Conservation (phyloP, 2,329 filamentous ascomycete species). For the Curvularia hawaiiensis region DNA sequence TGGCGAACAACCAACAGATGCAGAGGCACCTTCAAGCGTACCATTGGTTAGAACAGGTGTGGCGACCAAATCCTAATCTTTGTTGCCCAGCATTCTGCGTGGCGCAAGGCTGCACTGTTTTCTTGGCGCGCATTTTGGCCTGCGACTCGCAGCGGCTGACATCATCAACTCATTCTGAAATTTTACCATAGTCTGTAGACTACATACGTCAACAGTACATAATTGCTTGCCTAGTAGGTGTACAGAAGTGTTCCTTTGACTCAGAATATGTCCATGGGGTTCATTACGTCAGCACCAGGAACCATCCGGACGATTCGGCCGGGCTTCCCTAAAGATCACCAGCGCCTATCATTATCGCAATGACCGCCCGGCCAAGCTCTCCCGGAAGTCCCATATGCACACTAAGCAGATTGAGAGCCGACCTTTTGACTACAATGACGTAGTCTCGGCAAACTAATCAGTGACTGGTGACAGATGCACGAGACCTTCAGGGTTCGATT, state of each 20-base stretch:
- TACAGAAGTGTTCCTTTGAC: background rate
- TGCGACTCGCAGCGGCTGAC: background rate
- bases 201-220: background rate
- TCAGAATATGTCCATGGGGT: background rate
- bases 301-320: slow-evolving; percentile 6
- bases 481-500: slow-evolving; percentile 17
- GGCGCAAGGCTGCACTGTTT: background rate
- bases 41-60: slow-evolving; percentile 25
- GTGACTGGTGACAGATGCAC: slow-evolving; percentile 33
- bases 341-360: slow-evolving; percentile 18
- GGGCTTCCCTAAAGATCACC: slow-evolving; percentile 17
- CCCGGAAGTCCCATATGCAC: slow-evolving; percentile 29
- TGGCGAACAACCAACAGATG: slow-evolving; percentile 24
- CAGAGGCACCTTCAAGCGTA: slow-evolving; percentile 29
- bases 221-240: background rate
- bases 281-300: slow-evolving; percentile 10
- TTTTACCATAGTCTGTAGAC: slow-evolving; percentile 1
- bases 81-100: slow-evolving; percentile 21
- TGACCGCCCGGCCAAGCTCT: slow-evolving; percentile 31
- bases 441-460: slow-evolving; percentile 18
- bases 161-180: background rate
- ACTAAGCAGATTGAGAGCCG: slow-evolving; percentile 22
- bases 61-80: slow-evolving; percentile 31
- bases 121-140: slow-evolving; percentile 19
- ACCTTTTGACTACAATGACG: slow-evolving; percentile 36